Percentiles rank a stretch among this genome's conserved stretches.
phyloP scores from a whole-genome alignment of 2,329 filamentous ascomycete species.

The Penicillium expansum region DNA sequence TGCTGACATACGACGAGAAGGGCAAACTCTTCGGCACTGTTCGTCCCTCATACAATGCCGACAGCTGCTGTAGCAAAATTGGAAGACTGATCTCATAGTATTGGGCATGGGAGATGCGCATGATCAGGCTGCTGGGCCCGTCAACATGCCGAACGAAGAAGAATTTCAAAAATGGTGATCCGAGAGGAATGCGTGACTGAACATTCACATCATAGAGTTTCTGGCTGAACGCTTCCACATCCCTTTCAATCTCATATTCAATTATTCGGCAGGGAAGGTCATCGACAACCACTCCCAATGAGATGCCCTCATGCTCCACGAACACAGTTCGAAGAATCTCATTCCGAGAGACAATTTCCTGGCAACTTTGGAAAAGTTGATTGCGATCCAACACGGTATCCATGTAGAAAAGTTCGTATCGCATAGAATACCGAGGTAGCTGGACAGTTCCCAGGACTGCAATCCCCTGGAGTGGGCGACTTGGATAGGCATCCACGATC shows the following conservation, averaged over 20 bases:
- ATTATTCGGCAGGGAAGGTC: conserved; percentile 45
- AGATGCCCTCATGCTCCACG: conserved; percentile 36
- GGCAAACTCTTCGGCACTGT: conserved; percentile 29
- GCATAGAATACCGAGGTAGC: conserved; percentile 57
- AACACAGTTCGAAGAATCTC: conserved; percentile 62
- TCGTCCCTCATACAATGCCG: conserved; percentile 44
- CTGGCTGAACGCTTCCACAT: conserved; percentile 47
- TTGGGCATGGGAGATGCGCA: conserved; percentile 62
- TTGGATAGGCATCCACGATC: conserved; percentile 54
- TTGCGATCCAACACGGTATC: conserved; percentile 46
- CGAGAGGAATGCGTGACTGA: conserved; percentile 51
- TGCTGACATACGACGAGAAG: conserved; percentile 39
- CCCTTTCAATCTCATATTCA: conserved; percentile 47
- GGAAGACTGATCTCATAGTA: conserved; percentile 64
- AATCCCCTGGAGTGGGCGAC: conserved; percentile 55
- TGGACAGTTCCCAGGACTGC: conserved; percentile 57
- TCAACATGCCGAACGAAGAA: conserved; percentile 41
- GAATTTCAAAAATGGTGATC: conserved; percentile 56
- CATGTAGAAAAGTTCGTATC: conserved; percentile 62
- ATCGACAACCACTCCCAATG: conserved; percentile 8
- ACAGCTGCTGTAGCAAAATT: conserved; percentile 55
- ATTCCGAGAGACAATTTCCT: conserved; percentile 52
- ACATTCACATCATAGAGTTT: conserved; percentile 53
- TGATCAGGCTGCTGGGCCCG: conserved; percentile 31
- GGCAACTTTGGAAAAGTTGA: conserved; percentile 50